Base-by-base conservation (phyloP, 169 alveolate genomes). In the Theileria luwenshuni region DNA sequence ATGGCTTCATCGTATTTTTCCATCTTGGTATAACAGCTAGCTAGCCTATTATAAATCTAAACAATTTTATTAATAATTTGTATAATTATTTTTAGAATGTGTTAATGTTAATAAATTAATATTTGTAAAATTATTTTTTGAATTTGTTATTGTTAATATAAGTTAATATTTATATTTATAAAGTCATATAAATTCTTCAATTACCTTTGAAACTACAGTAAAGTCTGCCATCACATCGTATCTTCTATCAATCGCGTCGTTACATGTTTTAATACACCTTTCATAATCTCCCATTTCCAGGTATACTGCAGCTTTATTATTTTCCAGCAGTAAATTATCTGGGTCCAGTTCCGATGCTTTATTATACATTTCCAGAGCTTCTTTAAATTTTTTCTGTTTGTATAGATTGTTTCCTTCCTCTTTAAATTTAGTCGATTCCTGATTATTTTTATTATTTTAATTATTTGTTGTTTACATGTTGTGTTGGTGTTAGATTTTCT, bases 271-370 rank as follows among this genome's bases (percentile, higher is more conserved):
- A 12, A 96, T 69, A 17, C 98, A 93, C 83, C 88, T 90, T 35
- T 96, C 98, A 85, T 88, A 95, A 2, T 95, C 92, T 49, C 95
- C 96, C 97, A 90, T 92, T 81, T 97, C 99, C 74, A 97, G 84
- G 91, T 95, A 95, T 32, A 93, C 98, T 25, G 99, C 99, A 13
- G 97, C 98, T 69, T 95, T 95, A 84, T 95, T 95, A 73, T 90
- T 93, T 61, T 92, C 88, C 64, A 86, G 90, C 59, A 93, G 73
- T 48, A 95, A 84, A 68, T 95, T 95, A 28, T 73, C 83, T 17
- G 99, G 99, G 68, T 93, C 92, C 17, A 64, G 68, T 67, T 90
- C 94, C 45, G 95, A 93, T 19, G 99, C 99, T 83, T 93, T 90
- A 30, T 96, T 94, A 90, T 95, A 97, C 65, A 86, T 88, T 65